phyloP scores from a whole-genome alignment of 768 basidiomycete genomes.

The Termitomyces sp. region DNA sequence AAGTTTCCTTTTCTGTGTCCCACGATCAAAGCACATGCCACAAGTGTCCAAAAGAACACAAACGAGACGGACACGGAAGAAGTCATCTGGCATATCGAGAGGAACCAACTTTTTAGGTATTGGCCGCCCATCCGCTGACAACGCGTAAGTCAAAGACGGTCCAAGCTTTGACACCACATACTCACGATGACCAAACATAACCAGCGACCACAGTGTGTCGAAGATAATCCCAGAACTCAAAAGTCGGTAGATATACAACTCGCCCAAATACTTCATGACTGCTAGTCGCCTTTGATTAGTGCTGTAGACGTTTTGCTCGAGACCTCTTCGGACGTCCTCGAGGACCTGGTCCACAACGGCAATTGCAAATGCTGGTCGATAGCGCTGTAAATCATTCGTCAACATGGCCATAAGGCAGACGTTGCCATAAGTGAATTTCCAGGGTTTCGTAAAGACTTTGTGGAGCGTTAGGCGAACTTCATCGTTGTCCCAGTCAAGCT shows the following conservation, averaged over 20 bases:
- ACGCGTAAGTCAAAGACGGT: constrained; percentile 8
- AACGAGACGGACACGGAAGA: constrained; percentile 88
- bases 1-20: constrained; percentile 86
- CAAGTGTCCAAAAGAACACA: constrained; percentile 93
- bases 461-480: constrained; percentile 59
- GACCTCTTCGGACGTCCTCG: constrained; percentile 84
- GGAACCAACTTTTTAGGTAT: constrained; percentile 68
- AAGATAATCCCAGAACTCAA: constrained; percentile 87
- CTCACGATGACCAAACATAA: constrained; percentile 95
- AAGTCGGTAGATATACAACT: constrained; percentile 94
- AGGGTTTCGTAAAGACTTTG: constrained; percentile 94
- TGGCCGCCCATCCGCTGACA: constrained; percentile 82
- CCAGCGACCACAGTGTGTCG: constrained; percentile 89
- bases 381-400: constrained; percentile 90
- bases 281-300: constrained; percentile 92
- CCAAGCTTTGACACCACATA: constrained; percentile 12
- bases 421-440: constrained; percentile 94
- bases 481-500: constrained; percentile 91
- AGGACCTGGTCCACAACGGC: constrained; percentile 91
- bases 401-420: constrained; percentile 89
- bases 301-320: constrained; percentile 94
- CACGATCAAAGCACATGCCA: constrained; percentile 96
- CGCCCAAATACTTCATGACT: constrained; percentile 91
- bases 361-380: constrained; percentile 85
- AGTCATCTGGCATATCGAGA: constrained; percentile 93